Evolutionary conservation across 2,329 filamentous ascomycete species (phyloP).

Genomic region (Ustilaginoidea virens): DNA sequence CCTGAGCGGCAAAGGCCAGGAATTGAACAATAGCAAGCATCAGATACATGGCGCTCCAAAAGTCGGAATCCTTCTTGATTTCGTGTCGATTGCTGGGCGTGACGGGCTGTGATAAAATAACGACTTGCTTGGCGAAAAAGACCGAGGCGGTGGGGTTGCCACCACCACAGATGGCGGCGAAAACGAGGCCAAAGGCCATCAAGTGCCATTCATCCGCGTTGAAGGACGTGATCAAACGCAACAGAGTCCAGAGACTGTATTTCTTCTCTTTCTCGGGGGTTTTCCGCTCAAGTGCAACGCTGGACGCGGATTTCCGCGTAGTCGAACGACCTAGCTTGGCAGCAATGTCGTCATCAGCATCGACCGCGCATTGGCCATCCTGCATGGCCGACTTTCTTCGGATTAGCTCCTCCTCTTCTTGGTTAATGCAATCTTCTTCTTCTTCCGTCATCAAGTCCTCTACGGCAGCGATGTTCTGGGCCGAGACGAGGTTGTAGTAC

Average conservation of each 20-base stretch:
- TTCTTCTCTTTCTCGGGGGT: slow-evolving; percentile 32
- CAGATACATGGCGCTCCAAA: slow-evolving; percentile 81
- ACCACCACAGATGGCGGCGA: slow-evolving; percentile 62
- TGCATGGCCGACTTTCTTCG: slow-evolving; percentile 25
- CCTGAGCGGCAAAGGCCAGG: slow-evolving; percentile 51
- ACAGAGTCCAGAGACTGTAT: slow-evolving; percentile 59
- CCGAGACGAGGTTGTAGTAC: slow-evolving; percentile 75
- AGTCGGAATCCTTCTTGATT: slow-evolving; percentile 57
- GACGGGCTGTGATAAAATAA: slow-evolving; percentile 42
- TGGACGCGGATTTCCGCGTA: slow-evolving; percentile 50
- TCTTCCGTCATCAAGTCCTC: too few species aligned
- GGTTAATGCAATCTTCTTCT: too few species aligned
- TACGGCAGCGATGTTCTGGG: slow-evolving; percentile 61
- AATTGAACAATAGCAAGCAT: slow-evolving; percentile 67
- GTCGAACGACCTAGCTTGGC: slow-evolving; percentile 39
- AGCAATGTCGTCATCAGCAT: slow-evolving; percentile 47
- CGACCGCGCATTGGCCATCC: slow-evolving; percentile 27
- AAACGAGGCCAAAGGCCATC: slow-evolving; percentile 61
- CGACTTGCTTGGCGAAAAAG: slow-evolving; percentile 82
- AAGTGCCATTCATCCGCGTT: slow-evolving; percentile 56
- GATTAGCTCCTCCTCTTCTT: slow-evolving; percentile 33
- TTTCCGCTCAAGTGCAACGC: slow-evolving; percentile 47
- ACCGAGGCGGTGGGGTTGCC: slow-evolving; percentile 57
- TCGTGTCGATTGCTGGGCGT: slow-evolving; percentile 33
- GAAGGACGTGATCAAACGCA: slow-evolving; percentile 68